phyloP scores from a whole-genome alignment of 441 rosid species.

The Populus hybrid region DNA sequence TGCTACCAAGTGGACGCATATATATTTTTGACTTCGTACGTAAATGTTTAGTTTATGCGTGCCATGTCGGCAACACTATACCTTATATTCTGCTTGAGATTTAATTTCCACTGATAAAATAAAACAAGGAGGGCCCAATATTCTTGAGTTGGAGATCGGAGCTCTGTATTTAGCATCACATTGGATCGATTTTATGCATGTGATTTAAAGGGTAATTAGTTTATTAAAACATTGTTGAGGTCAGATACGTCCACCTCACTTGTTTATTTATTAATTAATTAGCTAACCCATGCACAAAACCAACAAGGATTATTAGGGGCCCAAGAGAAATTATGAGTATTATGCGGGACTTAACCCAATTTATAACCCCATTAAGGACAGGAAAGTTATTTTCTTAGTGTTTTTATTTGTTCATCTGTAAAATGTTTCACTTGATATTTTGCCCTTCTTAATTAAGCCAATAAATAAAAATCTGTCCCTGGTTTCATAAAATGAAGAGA shows the following conservation, averaged over 20 bases:
- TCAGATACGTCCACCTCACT: not conserved
- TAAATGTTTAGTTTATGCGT: not conserved
- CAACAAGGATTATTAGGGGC: not conserved
- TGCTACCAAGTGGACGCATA: constrained; percentile 13
- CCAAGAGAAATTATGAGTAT: not conserved
- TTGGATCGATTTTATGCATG: constrained; percentile 5
- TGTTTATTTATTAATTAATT: no score
- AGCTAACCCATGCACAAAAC: no score
- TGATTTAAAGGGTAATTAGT: not conserved
- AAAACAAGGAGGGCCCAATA: not conserved
- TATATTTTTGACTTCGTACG: not conserved
- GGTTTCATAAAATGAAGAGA: not conserved
- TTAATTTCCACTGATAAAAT: not conserved
- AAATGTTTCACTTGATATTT: no score
- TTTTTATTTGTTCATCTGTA: no score
- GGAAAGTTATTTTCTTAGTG: no score
- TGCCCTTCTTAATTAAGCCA: no score
- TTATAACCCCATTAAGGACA: not conserved
- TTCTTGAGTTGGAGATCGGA: not conserved
- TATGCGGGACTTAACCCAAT: not conserved
- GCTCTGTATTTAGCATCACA: not conserved
- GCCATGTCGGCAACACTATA: constrained; percentile 43
- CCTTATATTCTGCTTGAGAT: not conserved
- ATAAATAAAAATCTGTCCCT: not conserved
- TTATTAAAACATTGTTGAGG: not conserved